A percentile compares a stretch with the other conserved stretches of the same genome.
Evolutionary conservation across 768 basidiomycete genomes (phyloP).

Genomic region (Mycena belliarum): DNA sequence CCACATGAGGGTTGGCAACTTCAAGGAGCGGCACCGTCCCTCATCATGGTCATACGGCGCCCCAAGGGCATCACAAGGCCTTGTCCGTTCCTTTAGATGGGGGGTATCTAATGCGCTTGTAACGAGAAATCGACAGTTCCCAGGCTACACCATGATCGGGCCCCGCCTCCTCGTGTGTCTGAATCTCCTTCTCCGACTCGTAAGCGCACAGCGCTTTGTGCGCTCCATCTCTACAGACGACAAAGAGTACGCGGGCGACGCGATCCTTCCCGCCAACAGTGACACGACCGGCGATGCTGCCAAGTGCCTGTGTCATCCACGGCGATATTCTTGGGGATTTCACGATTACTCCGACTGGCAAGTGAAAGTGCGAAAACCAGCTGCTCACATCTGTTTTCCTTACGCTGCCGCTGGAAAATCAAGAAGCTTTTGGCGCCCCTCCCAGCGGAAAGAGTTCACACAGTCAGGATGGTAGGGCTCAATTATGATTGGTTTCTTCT

Average conservation of each 20-base stretch:
- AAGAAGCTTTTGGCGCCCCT: slow-evolving; percentile 37
- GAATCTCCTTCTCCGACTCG: slow-evolving; percentile 16
- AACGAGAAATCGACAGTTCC: too few relatives aligned
- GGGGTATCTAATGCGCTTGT: too few relatives aligned
- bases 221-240: slow-evolving; percentile 41
- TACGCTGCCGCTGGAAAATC: slow-evolving; percentile 26
- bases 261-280: slow-evolving; percentile 32
- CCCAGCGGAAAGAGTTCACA: background rate
- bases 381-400: background rate
- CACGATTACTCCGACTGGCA: slow-evolving; percentile 33
- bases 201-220: slow-evolving; percentile 36
- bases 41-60: too few relatives aligned
- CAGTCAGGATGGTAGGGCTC: too few relatives aligned
- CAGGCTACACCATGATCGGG: slow-evolving; percentile 2
- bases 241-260: slow-evolving; percentile 39
- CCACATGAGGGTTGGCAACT: too few relatives aligned
- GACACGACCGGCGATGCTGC: slow-evolving; percentile 36
- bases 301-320: slow-evolving; percentile 33
- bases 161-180: slow-evolving; percentile 13
- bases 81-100: too few relatives aligned
- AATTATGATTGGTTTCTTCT: slow-evolving; percentile 30
- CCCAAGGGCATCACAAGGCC: too few relatives aligned
- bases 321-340: slow-evolving; percentile 40
- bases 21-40: too few relatives aligned
- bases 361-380: slow-evolving; percentile 29